These are phyloP conservation scores for Phyllosticta ampelicida DNA, from an alignment of 2,329 filamentous ascomycete species.

Conservation along the genomic window DNA sequence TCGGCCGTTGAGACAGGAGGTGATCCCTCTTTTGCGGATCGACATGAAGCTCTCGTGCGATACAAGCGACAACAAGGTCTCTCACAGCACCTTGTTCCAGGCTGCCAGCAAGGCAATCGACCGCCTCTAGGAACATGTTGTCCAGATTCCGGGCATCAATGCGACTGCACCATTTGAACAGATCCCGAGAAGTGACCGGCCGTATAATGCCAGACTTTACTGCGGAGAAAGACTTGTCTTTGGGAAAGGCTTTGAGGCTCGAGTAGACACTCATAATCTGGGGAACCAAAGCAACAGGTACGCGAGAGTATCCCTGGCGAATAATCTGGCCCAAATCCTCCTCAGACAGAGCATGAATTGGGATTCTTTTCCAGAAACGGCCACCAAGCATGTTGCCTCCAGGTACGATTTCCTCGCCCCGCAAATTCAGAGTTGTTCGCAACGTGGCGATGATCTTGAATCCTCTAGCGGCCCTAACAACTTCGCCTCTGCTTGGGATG, in stretches of 20 bases:
- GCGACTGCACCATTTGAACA: slow-evolving; percentile 84
- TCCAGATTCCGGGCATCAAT: slow-evolving; percentile 58
- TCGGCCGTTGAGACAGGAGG: slow-evolving; percentile 62
- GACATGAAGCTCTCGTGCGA: slow-evolving; percentile 81
- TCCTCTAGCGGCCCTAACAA: slow-evolving; percentile 66
- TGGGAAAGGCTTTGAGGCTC: slow-evolving; percentile 30
- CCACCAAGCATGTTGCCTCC: slow-evolving; percentile 63
- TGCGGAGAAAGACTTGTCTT: slow-evolving; percentile 36
- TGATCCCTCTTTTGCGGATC: slow-evolving; percentile 72
- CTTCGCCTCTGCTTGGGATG: slow-evolving; percentile 81
- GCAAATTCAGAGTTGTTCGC: slow-evolving; percentile 54
- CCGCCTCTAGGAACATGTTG: slow-evolving; percentile 83
- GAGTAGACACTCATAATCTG: slow-evolving; percentile 47
- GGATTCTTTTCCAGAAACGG: slow-evolving; percentile 75
- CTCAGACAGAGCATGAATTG: slow-evolving; percentile 53
- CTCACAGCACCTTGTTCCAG: slow-evolving; percentile 56
- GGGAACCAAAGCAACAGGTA: slow-evolving; percentile 38
- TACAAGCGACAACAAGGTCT: slow-evolving; percentile 50
- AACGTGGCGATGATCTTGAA: slow-evolving; percentile 92
- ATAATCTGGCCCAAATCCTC: slow-evolving; percentile 63
- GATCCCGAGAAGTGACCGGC: slow-evolving; percentile 60
- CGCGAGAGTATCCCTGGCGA: not conserved
- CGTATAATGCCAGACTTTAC: slow-evolving; percentile 48
- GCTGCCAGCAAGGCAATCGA: slow-evolving; percentile 84
- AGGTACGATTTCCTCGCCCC: slow-evolving; percentile 61